Evolutionary conservation across 257 asterid genomes (phyloP).

Genomic region (Gardenia jasminoides): DNA sequence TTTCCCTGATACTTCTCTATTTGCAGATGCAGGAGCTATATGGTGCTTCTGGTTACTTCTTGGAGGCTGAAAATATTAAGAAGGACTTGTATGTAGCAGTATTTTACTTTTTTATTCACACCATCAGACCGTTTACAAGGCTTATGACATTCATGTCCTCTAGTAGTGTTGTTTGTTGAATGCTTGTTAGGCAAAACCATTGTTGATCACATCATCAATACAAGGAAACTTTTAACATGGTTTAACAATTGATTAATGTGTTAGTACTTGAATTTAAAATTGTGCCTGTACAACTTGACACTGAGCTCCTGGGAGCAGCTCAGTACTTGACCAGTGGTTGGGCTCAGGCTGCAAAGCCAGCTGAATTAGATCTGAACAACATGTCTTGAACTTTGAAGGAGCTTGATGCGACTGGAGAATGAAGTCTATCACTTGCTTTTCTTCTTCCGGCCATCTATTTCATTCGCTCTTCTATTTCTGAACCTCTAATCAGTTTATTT

Average conservation of each 20-base stretch:
- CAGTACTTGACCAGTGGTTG: not conserved
- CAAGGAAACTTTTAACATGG: not conserved
- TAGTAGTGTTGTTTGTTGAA: not conserved
- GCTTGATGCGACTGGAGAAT: not conserved
- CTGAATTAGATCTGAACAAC: not conserved
- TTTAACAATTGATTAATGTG: not conserved
- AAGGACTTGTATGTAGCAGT: constrained; percentile 50
- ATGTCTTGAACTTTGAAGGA: not conserved
- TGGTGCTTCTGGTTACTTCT: constrained; percentile 93
- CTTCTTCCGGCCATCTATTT: not conserved
- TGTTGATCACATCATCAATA: not conserved
- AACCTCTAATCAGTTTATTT: too few species aligned
- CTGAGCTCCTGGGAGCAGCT: not conserved
- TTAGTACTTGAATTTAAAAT: not conserved
- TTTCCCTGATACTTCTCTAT: constrained; percentile 18
- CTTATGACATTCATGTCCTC: not conserved
- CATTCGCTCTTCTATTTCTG: not conserved
- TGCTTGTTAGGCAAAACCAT: not conserved
- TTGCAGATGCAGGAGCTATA: constrained; percentile 80
- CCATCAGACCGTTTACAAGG: not conserved
- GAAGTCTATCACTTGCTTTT: not conserved
- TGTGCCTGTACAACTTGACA: not conserved
- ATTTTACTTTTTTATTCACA: not conserved
- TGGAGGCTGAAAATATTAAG: constrained; percentile 39
- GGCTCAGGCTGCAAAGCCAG: not conserved